Evolutionary conservation across 2,329 filamentous ascomycete genomes (phyloP).

Genomic region (Coniosporium uncinatum): DNA sequence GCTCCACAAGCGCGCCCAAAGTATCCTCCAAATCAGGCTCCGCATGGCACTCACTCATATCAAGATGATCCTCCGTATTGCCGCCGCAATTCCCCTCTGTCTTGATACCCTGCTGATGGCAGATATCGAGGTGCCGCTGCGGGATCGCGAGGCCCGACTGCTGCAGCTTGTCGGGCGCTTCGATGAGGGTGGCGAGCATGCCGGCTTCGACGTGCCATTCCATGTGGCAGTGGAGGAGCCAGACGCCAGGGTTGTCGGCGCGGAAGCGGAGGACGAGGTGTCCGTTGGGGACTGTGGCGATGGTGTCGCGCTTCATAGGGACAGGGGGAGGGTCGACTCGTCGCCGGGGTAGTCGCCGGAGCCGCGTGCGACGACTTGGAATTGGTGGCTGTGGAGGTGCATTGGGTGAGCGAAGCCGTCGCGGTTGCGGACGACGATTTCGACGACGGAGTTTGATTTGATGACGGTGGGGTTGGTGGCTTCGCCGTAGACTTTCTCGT

Average conservation of each 20-base stretch:
- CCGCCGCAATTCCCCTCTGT: slow-evolving; percentile 68
- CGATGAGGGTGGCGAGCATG: slow-evolving; percentile 44
- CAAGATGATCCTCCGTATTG: slow-evolving; percentile 57
- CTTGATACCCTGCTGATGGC: slow-evolving; percentile 44
- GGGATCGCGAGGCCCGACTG: slow-evolving; percentile 47
- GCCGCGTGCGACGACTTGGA: slow-evolving; percentile 51
- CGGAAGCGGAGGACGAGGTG: slow-evolving; percentile 50
- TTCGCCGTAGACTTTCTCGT: slow-evolving; percentile 41
- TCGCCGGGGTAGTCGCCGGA: slow-evolving; percentile 15
- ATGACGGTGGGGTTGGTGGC: slow-evolving; percentile 54
- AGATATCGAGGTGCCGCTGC: slow-evolving; percentile 53
- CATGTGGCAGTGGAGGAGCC: slow-evolving; percentile 14
- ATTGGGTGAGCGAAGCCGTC: slow-evolving; percentile 68
- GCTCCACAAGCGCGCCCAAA: not conserved
- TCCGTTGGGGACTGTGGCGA: slow-evolving; percentile 47
- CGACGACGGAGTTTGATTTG: slow-evolving; percentile 59
- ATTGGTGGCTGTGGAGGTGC: slow-evolving; percentile 72
- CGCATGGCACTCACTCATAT: slow-evolving; percentile 23
- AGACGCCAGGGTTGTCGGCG: slow-evolving; percentile 39
- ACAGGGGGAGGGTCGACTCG: slow-evolving; percentile 18
- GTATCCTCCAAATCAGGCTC: not conserved
- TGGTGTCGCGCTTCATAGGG: slow-evolving; percentile 46
- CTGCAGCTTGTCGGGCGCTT: slow-evolving; percentile 36
- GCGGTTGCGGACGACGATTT: slow-evolving; percentile 73
- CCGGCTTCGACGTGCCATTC: slow-evolving; percentile 41